Conservation (phyloP, 257 asterid genomes). For the Fraxinus anomala region DNA sequence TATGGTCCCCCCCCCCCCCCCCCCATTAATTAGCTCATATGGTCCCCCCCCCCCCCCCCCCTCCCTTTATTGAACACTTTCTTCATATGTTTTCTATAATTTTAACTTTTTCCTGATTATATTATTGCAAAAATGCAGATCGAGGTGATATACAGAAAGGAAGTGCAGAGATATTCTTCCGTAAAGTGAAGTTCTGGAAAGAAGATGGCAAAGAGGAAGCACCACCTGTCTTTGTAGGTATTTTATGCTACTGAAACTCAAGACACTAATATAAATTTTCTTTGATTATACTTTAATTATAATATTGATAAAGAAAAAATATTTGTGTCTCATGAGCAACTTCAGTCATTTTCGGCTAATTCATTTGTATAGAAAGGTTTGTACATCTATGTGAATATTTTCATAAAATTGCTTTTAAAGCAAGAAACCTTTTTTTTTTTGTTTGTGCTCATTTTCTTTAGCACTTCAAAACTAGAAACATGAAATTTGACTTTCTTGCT, state of each 20-base stretch:
- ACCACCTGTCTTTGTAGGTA: slow-evolving; percentile 98
- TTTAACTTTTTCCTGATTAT: slow-evolving; percentile 11
- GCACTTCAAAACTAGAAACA: slow-evolving; percentile 8
- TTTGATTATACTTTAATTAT: not conserved
- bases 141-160: slow-evolving; percentile 97
- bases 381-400: slow-evolving; percentile 13
- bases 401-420: slow-evolving; percentile 1
- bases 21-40: too few relatives aligned
- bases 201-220: slow-evolving; percentile 99
- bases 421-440: not conserved
- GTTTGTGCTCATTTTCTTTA: slow-evolving; percentile 14
- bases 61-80: not conserved
- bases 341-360: not conserved
- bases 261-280: not conserved
- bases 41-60: not conserved
- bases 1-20: not conserved
- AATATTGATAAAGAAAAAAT: slow-evolving; percentile 13
- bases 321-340: not conserved
- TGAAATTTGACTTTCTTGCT: slow-evolving; percentile 13
- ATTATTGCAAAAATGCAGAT: slow-evolving; percentile 48
- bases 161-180: slow-evolving; percentile 96
- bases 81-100: not conserved
- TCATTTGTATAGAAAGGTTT: not conserved
- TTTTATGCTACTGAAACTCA: slow-evolving; percentile 33
- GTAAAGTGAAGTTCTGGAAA: slow-evolving; percentile 98